A percentile compares a stretch with the other conserved stretches of the same genome.
Conservation (phyloP, 805 yeast genomes). For the Teunomyces atbi region DNA sequence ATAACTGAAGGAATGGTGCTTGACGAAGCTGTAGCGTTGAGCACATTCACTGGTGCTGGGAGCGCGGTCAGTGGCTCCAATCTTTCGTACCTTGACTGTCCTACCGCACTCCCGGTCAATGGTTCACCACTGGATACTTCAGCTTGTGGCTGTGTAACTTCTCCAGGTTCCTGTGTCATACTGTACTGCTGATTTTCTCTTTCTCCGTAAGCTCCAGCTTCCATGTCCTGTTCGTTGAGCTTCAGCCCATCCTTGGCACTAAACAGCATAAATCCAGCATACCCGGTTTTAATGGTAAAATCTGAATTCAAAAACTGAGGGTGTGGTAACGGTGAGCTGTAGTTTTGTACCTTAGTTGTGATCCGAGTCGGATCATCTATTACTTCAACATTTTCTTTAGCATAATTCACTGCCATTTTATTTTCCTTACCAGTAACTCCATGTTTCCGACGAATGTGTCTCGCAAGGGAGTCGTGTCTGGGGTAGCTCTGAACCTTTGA, state of each 20-base stretch:
- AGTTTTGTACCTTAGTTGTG: conserved; percentile 9
- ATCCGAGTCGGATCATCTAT: conserved; percentile 28
- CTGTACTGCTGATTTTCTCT: background rate
- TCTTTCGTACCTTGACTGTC: background rate
- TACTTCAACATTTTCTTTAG: conserved; percentile 40
- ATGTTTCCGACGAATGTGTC: conserved; percentile 44
- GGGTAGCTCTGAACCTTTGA: conserved; percentile 41
- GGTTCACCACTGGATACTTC: background rate
- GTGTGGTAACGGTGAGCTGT: conserved; percentile 26
- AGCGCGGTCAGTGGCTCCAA: background rate
- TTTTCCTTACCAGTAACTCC: conserved; percentile 45
- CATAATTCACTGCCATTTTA: conserved; percentile 43
- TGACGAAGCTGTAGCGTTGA: background rate
- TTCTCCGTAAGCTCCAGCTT: background rate
- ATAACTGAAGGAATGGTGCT: background rate
- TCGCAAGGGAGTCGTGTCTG: conserved; percentile 42
- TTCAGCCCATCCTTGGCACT: conserved; percentile 13
- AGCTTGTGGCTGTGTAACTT: background rate
- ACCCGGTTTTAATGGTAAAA: conserved; percentile 27
- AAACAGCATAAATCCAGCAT: conserved; percentile 31
- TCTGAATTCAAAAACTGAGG: conserved; percentile 31
- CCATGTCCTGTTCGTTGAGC: background rate
- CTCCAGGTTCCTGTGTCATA: background rate
- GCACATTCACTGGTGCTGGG: background rate
- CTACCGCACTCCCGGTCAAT: too few relatives aligned